Conservation (phyloP, 768 basidiomycete genomes). For the Lactarius sanguifluus region DNA sequence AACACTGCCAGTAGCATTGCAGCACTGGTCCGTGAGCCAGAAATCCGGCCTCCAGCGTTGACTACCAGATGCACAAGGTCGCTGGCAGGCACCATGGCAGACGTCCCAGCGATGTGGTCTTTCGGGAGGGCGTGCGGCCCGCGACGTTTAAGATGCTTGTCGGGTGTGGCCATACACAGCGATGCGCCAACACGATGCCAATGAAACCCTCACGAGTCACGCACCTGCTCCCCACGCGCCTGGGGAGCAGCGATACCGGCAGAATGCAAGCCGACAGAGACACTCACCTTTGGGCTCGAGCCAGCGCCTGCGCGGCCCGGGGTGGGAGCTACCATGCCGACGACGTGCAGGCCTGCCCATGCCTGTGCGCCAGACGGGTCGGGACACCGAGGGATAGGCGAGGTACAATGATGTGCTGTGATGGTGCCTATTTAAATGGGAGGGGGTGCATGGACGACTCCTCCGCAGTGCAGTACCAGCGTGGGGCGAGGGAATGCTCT, state of each 20-base stretch:
- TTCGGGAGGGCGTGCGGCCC: conserved; percentile 84
- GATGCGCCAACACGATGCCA: conserved; percentile 96
- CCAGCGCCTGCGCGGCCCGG: conserved; percentile 68
- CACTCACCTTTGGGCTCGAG: conserved; percentile 81
- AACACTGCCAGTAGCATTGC: conserved; percentile 52
- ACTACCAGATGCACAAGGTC: conserved; percentile 92
- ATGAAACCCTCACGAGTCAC: conserved; percentile 74
- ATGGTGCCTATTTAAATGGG: conserved; percentile 40
- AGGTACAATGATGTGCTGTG: conserved; percentile 53
- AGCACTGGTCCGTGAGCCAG: conserved; percentile 46
- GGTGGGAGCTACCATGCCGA: conserved; percentile 84
- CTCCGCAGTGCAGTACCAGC: conserved; percentile 73
- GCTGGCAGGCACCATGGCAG: conserved; percentile 63
- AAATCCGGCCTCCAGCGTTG: conserved; percentile 78
- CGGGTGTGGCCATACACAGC: conserved; percentile 89
- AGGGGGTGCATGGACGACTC: conserved; percentile 45
- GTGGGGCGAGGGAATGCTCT: conserved; percentile 51
- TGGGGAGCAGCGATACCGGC: conserved; percentile 38
- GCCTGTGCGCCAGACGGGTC: conserved; percentile 58
- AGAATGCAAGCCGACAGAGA: conserved; percentile 63
- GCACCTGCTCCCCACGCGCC: conserved; percentile 67
- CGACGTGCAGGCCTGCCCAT: conserved; percentile 77
- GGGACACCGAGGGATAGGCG: conserved; percentile 58
- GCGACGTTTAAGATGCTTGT: conserved; percentile 83
- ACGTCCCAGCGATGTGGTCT: conserved; percentile 41